phyloP scores from a whole-genome alignment of 148 eudicot species.

The Chenopodium suecicum region DNA sequence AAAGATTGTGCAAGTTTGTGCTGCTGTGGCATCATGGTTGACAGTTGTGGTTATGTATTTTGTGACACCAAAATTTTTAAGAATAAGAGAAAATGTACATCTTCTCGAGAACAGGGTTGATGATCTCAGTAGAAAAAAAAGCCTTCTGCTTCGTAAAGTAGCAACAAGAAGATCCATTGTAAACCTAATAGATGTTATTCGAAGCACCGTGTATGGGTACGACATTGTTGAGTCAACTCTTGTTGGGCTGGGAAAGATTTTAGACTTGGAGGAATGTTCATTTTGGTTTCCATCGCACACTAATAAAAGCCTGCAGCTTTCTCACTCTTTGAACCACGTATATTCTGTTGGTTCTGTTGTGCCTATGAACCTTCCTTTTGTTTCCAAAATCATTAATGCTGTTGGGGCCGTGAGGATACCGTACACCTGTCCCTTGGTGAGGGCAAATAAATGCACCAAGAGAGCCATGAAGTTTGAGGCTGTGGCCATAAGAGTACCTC shows the following conservation, averaged over 20 bases:
- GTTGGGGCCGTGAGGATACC: constrained; percentile 51
- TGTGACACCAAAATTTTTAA: constrained; percentile 52
- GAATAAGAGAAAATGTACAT: constrained; percentile 46
- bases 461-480: constrained; percentile 43
- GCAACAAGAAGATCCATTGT: constrained; percentile 55
- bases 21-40: constrained; percentile 49
- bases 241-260: constrained; percentile 61
- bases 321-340: constrained; percentile 44
- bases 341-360: constrained; percentile 52
- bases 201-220: constrained; percentile 66
- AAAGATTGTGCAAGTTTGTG: constrained; percentile 48
- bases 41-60: constrained; percentile 55
- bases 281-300: constrained; percentile 70
- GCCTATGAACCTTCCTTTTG: constrained; percentile 44
- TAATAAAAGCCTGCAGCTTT: constrained; percentile 43
- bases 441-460: constrained; percentile 31
- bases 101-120: constrained; percentile 53
- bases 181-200: constrained; percentile 62
- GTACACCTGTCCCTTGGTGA: constrained; percentile 56
- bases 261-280: constrained; percentile 70
- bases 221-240: constrained; percentile 55
- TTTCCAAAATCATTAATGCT: constrained; percentile 49
- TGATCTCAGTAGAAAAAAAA: constrained; percentile 52
- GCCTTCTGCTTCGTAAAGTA: constrained; percentile 43
- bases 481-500: constrained; percentile 75